Evolutionary conservation across 768 basidiomycete species (phyloP).

Genomic region (Psilocybe cubensis): DNA sequence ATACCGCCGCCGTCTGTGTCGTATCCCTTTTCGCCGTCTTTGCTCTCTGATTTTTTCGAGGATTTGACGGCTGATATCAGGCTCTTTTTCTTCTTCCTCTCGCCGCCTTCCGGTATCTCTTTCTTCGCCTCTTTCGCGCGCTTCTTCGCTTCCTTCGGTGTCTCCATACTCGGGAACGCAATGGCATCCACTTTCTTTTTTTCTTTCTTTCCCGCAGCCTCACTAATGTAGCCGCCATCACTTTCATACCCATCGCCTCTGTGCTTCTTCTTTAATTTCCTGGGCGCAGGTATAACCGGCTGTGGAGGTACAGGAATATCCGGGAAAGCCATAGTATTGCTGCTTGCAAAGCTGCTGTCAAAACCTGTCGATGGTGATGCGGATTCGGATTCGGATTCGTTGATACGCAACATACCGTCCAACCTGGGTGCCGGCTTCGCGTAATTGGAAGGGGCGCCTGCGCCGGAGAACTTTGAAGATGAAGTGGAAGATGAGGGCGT

Average conservation of each 20-base stretch:
- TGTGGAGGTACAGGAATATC: conserved; percentile 21
- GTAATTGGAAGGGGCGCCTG: conserved; percentile 6
- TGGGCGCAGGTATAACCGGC: conserved; percentile 28
- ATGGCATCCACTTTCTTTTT: conserved; percentile 19
- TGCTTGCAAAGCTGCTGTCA: conserved; percentile 7
- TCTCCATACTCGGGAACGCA: conserved; percentile 9
- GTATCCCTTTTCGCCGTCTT: conserved; percentile 26
- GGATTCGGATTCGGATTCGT: conserved; percentile 3
- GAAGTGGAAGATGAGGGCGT: conserved; percentile 20
- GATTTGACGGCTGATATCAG: conserved; percentile 23
- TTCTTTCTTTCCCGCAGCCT: conserved; percentile 30
- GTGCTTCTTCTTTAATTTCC: conserved; percentile 47
- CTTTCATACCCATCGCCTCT: conserved; percentile 52
- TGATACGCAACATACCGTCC: conserved; percentile 6
- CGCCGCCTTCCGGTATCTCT: conserved; percentile 30
- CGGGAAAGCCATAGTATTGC: conserved; percentile 23
- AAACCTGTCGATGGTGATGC: too few species aligned
- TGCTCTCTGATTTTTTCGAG: conserved; percentile 14
- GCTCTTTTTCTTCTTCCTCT: conserved; percentile 39
- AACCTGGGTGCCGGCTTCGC: conserved; percentile 1
- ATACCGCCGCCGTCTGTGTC: conserved; percentile 30
- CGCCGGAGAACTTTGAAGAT: conserved; percentile 16
- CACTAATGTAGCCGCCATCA: conserved; percentile 55
- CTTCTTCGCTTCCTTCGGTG: conserved; percentile 31
- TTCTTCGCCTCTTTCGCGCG: conserved; percentile 27